Evolutionary conservation across 2,329 filamentous ascomycete genomes (phyloP).

Genomic region (Geosmithia morbida): DNA sequence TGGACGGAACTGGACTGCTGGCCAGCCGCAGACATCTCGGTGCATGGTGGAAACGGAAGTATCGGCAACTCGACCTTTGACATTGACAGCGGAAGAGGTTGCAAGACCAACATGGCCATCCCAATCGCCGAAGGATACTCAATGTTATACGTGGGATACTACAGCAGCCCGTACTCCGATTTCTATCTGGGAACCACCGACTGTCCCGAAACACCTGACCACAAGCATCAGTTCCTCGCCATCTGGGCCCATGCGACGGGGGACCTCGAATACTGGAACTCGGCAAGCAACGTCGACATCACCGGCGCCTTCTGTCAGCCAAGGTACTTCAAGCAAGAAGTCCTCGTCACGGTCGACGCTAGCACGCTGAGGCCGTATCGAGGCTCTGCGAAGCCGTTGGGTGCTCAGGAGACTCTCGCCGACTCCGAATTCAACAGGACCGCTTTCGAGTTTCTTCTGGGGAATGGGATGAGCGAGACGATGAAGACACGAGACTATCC

Average conservation of each 20-base stretch:
- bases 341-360: constrained; percentile 20
- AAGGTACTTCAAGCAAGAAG: constrained; percentile 28
- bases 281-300: constrained; percentile 5
- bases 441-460: constrained; percentile 17
- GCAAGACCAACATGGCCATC: constrained; percentile 11
- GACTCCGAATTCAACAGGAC: constrained; percentile 17
- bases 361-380: constrained; percentile 3
- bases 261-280: not conserved
- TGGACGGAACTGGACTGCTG: constrained; percentile 23
- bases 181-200: constrained; percentile 13
- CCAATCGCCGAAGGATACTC: constrained; percentile 8
- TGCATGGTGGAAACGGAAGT: too few relatives aligned
- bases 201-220: constrained; percentile 15
- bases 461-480: constrained; percentile 8
- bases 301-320: constrained; percentile 27
- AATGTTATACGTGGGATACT: constrained; percentile 28
- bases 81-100: constrained; percentile 23
- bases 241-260: constrained; percentile 6
- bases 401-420: constrained; percentile 4
- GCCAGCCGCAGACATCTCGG: constrained; percentile 10
- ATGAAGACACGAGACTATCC: constrained; percentile 9
- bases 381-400: constrained; percentile 1
- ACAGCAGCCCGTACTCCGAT: constrained; percentile 15
- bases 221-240: constrained; percentile 21
- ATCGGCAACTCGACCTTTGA: not conserved